These are phyloP conservation scores for Shiraia sp. DNA, from an alignment of 2,329 filamentous ascomycete genomes.

Conservation along the genomic window DNA sequence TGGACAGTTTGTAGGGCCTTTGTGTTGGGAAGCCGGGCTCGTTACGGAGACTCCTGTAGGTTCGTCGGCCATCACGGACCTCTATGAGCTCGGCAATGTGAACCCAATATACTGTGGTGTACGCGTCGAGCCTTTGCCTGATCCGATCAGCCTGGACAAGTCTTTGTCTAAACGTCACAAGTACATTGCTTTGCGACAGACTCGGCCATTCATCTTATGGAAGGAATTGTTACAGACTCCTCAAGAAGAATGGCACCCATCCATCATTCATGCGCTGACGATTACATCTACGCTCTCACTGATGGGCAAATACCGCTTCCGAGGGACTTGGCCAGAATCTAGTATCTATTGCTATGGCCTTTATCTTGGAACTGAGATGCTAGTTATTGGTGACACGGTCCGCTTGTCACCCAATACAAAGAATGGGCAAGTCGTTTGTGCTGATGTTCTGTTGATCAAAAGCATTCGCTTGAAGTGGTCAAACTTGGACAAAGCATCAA, in stretches of 20 bases:
- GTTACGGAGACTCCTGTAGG: conserved; percentile 57
- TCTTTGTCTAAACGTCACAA: conserved; percentile 57
- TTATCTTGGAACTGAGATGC: conserved; percentile 60
- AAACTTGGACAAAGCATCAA: conserved; percentile 52
- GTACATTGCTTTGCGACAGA: conserved; percentile 58
- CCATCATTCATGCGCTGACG: conserved; percentile 58
- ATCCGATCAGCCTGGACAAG: conserved; percentile 57
- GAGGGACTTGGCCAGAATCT: conserved; percentile 59
- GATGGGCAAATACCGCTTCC: conserved; percentile 57
- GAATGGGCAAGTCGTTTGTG: conserved; percentile 34
- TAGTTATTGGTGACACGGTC: conserved; percentile 59
- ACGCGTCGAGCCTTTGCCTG: conserved; percentile 60
- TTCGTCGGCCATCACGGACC: conserved; percentile 49
- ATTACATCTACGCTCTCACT: conserved; percentile 58
- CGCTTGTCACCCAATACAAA: conserved; percentile 47
- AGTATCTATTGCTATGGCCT: conserved; percentile 58
- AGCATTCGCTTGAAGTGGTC: conserved; percentile 57
- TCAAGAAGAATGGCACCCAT: conserved; percentile 54
- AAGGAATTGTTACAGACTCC: conserved; percentile 52
- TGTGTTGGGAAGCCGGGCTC: conserved; percentile 61
- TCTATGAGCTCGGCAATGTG: conserved; percentile 46
- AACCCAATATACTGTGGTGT: conserved; percentile 58
- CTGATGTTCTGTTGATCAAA: conserved; percentile 59
- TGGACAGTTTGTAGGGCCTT: conserved; percentile 42
- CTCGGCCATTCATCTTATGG: conserved; percentile 61